Base-by-base conservation (phyloP, 768 basidiomycete species). In the Suillus weaverae region DNA sequence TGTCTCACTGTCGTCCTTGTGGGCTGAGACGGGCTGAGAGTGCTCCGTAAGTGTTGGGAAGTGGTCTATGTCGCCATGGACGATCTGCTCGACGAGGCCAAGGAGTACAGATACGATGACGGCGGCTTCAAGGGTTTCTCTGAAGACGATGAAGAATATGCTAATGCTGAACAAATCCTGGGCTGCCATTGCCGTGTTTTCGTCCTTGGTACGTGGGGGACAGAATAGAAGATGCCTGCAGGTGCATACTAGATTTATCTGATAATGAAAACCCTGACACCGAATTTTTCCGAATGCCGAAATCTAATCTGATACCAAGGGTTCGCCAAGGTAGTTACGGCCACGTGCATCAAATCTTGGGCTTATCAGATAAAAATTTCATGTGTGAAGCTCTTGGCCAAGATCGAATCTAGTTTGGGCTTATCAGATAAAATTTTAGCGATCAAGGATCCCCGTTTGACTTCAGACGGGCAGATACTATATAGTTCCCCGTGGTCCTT, bases 61-160 rank as follows among this genome's bases (percentile, higher is more conserved):
- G 20, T 68, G 68, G 38, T 60, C 69, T 2, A 72, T 64, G 62
- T 79, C 79, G 2, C 81, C 79, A 57, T 81, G 74, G 6, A 91
- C 84, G 67, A 95, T 86, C 69, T 96, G 94, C 71, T 97, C 88
- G n/a, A 93, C 91, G 66, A 98, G 88, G 68, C 92, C 88, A 61
- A 97, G 89, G 56, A 99, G 86, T 64, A 97, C 94, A 7, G 94
- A 92, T 74, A 97, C 79, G 83, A 99, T 94, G 80, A 98, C 91
- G 50, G 87, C 88, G 5, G 94, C 92, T 81, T 97, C 95, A 67
- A 97, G 84, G 5, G 94, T 91, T 84, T 97, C 95, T 73, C 95
- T 87, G 77, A 97, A 95, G 79, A 96, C 88, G 79, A 97, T 95
- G 85, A 98, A 95, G 83, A 95, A 97, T 70, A 98, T 94, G 72